Conservation (phyloP, 2,329 filamentous ascomycete species). For the Thyridium curvatum region DNA sequence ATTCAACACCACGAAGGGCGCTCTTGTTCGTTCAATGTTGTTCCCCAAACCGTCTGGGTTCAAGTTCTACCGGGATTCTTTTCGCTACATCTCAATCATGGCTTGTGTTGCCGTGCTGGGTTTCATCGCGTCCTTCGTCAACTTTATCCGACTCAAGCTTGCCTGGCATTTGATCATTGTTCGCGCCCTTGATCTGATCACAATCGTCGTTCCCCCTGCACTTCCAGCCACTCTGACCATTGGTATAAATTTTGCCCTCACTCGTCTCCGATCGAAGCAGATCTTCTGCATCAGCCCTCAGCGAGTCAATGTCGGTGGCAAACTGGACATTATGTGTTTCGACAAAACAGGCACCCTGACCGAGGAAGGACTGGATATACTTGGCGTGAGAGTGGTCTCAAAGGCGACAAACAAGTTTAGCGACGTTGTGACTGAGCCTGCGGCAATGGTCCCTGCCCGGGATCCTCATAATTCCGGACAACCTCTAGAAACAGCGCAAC, state of each 20-base stretch:
- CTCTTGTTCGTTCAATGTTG: constrained; percentile 92
- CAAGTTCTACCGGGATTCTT: constrained; percentile 97
- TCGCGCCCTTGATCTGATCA: constrained; percentile 88
- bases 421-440: constrained; percentile 64
- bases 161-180: constrained; percentile 89
- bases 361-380: constrained; percentile 89
- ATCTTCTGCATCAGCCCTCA: constrained; percentile 99
- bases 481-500: constrained; percentile 14
- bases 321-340: constrained; percentile 93
- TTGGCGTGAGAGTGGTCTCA: constrained; percentile 77
- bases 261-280: constrained; percentile 75
- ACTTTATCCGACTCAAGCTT: constrained; percentile 80
- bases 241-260: constrained; percentile 90
- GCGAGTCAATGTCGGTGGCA: constrained; percentile 92
- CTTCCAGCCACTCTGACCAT: constrained; percentile 93
- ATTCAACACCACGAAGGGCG: constrained; percentile 96
- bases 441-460: constrained; percentile 7
- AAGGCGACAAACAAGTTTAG: constrained; percentile 58
- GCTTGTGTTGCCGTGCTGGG: constrained; percentile 76
- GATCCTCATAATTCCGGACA: constrained; percentile 20
- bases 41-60: constrained; percentile 98
- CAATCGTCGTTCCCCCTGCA: constrained; percentile 93
- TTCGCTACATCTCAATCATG: constrained; percentile 98
- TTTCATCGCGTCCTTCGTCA: constrained; percentile 85
- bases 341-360: constrained; percentile 99